Conservation (phyloP, 176 grass and related monocot genomes). For the Eragrostis curvula region DNA sequence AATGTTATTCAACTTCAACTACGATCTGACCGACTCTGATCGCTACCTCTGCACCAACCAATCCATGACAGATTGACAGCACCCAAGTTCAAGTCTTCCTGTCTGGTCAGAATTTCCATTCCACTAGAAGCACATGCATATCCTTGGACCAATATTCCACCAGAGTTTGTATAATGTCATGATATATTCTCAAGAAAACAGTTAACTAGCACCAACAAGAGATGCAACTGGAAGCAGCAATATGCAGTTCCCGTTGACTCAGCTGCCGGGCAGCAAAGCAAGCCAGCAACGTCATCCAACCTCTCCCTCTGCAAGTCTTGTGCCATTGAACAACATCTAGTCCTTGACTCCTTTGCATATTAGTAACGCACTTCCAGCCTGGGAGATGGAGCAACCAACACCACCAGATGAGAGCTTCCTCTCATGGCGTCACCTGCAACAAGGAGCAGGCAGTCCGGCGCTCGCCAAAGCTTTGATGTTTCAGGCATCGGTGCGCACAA, state of each 20-base stretch:
- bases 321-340: neutral
- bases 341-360: neutral
- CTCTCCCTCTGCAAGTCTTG: neutral
- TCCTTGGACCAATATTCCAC: no score
- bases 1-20: neutral
- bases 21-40: slow-evolving; percentile 21
- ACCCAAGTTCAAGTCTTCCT: neutral
- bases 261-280: neutral
- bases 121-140: neutral
- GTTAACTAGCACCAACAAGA: neutral
- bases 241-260: slow-evolving; percentile 3
- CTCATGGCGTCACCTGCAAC: slow-evolving; percentile 19
- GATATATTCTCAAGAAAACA: neutral
- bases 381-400: neutral
- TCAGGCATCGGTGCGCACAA: neutral
- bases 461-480: slow-evolving; percentile 14
- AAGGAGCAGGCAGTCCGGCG: slow-evolving; percentile 37
- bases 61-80: slow-evolving; percentile 21
- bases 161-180: neutral
- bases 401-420: neutral
- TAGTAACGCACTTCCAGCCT: slow-evolving; percentile 12
- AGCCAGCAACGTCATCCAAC: neutral
- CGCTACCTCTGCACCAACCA: neutral
- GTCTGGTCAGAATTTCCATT: neutral
- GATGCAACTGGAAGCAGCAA: neutral